Conservation (phyloP, 257 asterid species). For the Henckelia pumila region DNA sequence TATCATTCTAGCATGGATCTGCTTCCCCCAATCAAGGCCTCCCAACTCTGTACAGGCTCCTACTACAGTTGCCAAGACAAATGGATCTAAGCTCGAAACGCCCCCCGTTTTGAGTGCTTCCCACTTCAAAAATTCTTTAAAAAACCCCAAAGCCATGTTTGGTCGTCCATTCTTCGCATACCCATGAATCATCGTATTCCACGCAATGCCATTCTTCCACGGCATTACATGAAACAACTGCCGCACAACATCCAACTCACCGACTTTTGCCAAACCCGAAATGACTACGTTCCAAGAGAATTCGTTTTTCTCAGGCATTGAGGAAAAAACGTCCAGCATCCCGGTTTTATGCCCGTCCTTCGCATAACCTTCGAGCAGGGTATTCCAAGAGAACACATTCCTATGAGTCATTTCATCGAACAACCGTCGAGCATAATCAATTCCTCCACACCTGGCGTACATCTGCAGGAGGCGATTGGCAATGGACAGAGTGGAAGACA, state of each 20-base stretch:
- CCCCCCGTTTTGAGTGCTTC: constrained; percentile 29
- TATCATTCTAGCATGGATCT: constrained; percentile 66
- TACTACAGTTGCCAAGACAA: constrained; percentile 54
- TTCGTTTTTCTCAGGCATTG: constrained; percentile 56
- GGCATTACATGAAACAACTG: constrained; percentile 63
- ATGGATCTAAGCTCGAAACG: constrained; percentile 38
- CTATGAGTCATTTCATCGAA: constrained; percentile 74
- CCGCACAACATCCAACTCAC: constrained; percentile 51
- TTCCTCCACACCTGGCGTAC: constrained; percentile 58
- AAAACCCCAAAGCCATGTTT: constrained; percentile 44
- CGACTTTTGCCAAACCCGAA: constrained; percentile 46
- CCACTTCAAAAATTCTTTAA: constrained; percentile 47
- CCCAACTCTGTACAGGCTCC: constrained; percentile 62
- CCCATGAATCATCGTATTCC: constrained; percentile 75
- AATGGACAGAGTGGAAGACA: constrained; percentile 48
- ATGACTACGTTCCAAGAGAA: constrained; percentile 76
- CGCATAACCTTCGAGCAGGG: constrained; percentile 71
- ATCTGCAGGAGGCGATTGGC: constrained; percentile 82
- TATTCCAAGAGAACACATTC: constrained; percentile 71
- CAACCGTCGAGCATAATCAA: constrained; percentile 47
- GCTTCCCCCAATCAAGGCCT: constrained; percentile 59
- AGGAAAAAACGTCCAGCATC: constrained; percentile 38
- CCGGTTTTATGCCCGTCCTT: constrained; percentile 34
- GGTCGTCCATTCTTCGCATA: constrained; percentile 51
- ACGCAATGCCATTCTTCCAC: constrained; percentile 50